These are phyloP conservation scores for Syncephalis plumigaleata DNA, from an alignment of 371 early-diverging fungal species.

Conservation along the genomic window DNA sequence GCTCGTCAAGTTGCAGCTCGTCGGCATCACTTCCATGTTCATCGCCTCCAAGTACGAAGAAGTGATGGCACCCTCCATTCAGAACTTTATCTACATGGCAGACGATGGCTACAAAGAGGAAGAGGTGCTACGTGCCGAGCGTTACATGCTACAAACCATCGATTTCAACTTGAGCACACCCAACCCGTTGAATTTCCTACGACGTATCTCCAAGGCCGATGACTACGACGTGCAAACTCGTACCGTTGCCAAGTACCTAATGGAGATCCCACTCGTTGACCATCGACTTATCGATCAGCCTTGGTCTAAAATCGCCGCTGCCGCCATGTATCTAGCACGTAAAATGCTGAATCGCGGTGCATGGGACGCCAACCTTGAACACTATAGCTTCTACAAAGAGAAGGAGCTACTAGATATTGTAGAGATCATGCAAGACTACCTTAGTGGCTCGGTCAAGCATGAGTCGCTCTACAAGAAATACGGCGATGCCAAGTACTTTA, in stretches of 20 bases:
- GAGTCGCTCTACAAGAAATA: slow-evolving; percentile 73
- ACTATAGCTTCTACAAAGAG: slow-evolving; percentile 60
- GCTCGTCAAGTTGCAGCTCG: slow-evolving; percentile 82
- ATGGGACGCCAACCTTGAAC: slow-evolving; percentile 57
- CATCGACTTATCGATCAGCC: slow-evolving; percentile 52
- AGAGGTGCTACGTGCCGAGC: slow-evolving; percentile 77
- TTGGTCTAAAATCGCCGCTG: slow-evolving; percentile 72
- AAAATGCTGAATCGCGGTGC: slow-evolving; percentile 58
- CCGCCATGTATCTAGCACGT: slow-evolving; percentile 76
- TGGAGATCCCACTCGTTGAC: slow-evolving; percentile 88
- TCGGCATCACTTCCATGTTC: slow-evolving; percentile 87
- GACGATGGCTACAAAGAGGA: slow-evolving; percentile 57
- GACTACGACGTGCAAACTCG: slow-evolving; percentile 74
- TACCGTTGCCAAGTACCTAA: slow-evolving; percentile 87
- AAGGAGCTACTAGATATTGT: slow-evolving; percentile 39
- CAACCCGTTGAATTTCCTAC: slow-evolving; percentile 77
- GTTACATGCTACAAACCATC: slow-evolving; percentile 69
- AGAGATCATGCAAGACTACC: slow-evolving; percentile 42
- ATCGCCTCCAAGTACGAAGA: slow-evolving; percentile 98
- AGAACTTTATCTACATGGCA: slow-evolving; percentile 65
- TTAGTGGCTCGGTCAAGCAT: slow-evolving; percentile 26
- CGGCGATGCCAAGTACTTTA: slow-evolving; percentile 44
- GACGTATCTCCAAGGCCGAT: slow-evolving; percentile 78
- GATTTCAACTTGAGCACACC: slow-evolving; percentile 74
- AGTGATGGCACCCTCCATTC: slow-evolving; percentile 59